Evolutionary conservation across 495 filamentous ascomycete species (phyloP).

Genomic region (Talaromyces wortmannii): DNA sequence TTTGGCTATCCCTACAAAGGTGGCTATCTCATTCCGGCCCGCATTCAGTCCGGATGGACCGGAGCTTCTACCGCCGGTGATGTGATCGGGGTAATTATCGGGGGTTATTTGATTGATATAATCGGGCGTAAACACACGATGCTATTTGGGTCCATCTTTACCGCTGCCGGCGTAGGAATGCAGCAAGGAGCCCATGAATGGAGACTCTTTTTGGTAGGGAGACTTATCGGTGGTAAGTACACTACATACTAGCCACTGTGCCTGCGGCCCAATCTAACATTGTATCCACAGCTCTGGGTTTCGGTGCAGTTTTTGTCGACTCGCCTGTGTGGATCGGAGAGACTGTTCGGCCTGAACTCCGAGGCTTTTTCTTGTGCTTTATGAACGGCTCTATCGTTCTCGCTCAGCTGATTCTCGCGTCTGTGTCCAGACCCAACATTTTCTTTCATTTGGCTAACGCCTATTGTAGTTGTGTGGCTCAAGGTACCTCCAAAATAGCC

Average conservation of each 20-base stretch:
- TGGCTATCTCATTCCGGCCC: neutral
- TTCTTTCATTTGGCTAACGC: neutral
- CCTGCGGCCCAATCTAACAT: neutral
- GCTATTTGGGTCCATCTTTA: neutral
- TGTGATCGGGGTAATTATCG: neutral
- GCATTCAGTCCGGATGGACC: neutral
- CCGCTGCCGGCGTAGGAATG: neutral
- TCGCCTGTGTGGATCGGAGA: neutral
- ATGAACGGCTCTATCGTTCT: neutral
- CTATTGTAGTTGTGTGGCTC: neutral
- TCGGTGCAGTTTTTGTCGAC: neutral
- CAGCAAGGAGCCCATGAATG: neutral
- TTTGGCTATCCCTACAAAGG: neutral
- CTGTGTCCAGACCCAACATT: neutral
- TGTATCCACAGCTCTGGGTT: neutral
- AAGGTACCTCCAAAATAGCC: neutral
- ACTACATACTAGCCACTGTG: neutral
- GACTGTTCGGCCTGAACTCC: neutral
- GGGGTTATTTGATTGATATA: neutral
- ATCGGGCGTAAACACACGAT: neutral
- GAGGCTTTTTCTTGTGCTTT: neutral
- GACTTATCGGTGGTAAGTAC: neutral
- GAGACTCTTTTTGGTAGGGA: neutral
- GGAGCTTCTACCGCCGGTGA: neutral
- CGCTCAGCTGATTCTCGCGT: neutral